Evolutionary conservation across 2,329 filamentous ascomycete genomes (phyloP), one percentile per base, ranked within the genome.

Genomic region (Cryphonectria parasitica): DNA sequence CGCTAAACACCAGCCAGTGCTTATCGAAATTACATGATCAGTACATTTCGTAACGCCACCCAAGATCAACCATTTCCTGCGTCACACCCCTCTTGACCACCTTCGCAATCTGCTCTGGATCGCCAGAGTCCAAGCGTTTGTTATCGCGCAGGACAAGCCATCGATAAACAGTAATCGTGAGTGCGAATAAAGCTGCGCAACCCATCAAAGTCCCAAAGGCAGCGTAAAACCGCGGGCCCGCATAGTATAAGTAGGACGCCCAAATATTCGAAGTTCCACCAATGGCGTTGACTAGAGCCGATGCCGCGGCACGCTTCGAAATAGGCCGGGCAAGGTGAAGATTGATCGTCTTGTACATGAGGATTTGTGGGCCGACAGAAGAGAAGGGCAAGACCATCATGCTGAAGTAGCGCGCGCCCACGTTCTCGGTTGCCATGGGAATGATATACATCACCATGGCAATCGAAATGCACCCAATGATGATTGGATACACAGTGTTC

Each of bases 41-140:
- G 68, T 79, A 83, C 81, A 83, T 83, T 72, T 83, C 82, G 68
- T 83, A 83, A 6, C 82, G 79, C 82, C 81, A 83, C 45, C 76
- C 76, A 13, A 83, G 72, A 34, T 79, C 76, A 11, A 83, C 76
- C 82, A 83, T 83, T 73, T 83, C 81, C 64, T 81, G 78, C 0
- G 82, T 83, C 4, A 83, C 82, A 11, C 82, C 82, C 3, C 80
- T 80, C 67, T 79, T 81, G 22, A 81, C 76, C 4, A 78, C 82
- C 75, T 82, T 81, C 0, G 77, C 80, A 69, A 83, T 79, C 67
- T 79, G 52, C 3, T 74, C 77, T 1, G 76, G 76, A n/a, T 81
- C 76, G 3, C 78, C 79, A 0, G 80, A 80, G 58, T 82, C 80
- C 65, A 83, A 70, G 0, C 80, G 78, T 49, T 71, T 76, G 73